These are phyloP conservation scores for Planoprotostelium fungivorum DNA, from an alignment of 78 protist species.

Conservation along the genomic window DNA sequence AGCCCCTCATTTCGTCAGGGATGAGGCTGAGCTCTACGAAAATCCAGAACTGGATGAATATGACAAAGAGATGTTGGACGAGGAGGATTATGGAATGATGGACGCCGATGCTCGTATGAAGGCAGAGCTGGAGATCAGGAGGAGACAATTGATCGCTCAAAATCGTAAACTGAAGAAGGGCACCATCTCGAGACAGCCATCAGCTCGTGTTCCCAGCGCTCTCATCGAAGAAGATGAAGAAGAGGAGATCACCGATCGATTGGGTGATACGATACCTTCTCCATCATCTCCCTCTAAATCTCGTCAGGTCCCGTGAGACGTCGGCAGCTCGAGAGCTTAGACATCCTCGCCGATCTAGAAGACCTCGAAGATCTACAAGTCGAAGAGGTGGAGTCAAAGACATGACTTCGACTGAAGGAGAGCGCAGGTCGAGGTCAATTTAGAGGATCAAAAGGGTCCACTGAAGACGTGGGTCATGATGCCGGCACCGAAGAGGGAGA, in stretches of 20 bases:
- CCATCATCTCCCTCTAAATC: too few species aligned
- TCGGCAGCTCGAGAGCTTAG: not conserved
- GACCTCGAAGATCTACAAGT: too few species aligned
- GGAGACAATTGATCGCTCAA: constrained; percentile 22
- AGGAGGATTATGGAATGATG: constrained; percentile 15
- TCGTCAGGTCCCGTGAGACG: constrained; percentile 4
- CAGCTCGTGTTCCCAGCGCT: constrained; percentile 12
- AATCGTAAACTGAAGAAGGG: not conserved
- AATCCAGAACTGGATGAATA: constrained; percentile 15
- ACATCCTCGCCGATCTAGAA: not conserved
- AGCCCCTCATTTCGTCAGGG: not conserved
- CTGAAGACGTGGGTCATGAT: constrained; percentile 57
- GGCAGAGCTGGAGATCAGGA: constrained; percentile 12
- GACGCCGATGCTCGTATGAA: not conserved
- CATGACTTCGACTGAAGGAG: not conserved
- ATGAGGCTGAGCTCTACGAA: constrained; percentile 12
- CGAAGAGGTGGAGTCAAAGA: not conserved
- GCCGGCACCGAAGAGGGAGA: constrained; percentile 34
- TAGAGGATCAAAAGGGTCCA: constrained; percentile 63
- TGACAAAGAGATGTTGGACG: constrained; percentile 38
- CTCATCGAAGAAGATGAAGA: constrained; percentile 15
- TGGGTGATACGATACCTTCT: not conserved
- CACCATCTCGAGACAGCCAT: not conserved
- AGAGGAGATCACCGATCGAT: not conserved
- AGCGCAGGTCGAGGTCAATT: constrained; percentile 8